phyloP scores from a whole-genome alignment of 179 eudicot genomes.

The Beta macrorhiza region DNA sequence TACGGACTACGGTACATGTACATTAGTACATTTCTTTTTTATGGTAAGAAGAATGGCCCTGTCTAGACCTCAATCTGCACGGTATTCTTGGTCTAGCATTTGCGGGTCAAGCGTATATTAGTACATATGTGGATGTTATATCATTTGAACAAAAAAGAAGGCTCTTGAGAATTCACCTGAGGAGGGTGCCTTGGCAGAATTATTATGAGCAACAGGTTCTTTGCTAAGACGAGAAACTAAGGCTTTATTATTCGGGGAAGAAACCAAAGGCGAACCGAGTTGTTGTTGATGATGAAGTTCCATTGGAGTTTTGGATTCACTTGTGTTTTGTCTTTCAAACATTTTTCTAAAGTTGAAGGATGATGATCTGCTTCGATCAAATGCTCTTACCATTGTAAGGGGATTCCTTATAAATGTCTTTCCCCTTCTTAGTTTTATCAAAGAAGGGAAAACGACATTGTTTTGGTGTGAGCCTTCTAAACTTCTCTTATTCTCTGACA shows the following conservation, averaged over 20 bases:
- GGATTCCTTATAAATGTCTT: constrained; percentile 28
- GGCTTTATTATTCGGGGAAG: constrained; percentile 24
- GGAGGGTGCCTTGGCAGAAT: constrained; percentile 7
- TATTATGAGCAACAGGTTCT: constrained; percentile 3
- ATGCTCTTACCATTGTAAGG: constrained; percentile 28
- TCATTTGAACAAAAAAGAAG: no score
- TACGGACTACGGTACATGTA: no score
- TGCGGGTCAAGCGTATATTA: no score
- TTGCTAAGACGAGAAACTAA: constrained; percentile 31
- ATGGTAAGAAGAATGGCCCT: no score
- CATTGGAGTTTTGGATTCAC: constrained; percentile 20
- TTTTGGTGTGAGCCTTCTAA: background rate
- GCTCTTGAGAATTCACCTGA: constrained; percentile 26
- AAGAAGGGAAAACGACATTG: constrained; percentile 29
- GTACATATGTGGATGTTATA: no score
- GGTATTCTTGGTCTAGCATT: no score
- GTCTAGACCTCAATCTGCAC: no score
- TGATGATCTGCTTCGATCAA: constrained; percentile 32
- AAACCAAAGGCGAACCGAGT: constrained; percentile 19
- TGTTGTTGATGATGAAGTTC: constrained; percentile 20
- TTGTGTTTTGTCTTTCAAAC: constrained; percentile 35
- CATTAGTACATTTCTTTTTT: no score
- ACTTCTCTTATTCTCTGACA: background rate
- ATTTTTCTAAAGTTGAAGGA: constrained; percentile 42
- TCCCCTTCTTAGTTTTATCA: constrained; percentile 34